Percentiles rank a stretch among this genome's conserved stretches.
phyloP scores from a whole-genome alignment of 2,329 filamentous ascomycete species.

The Alternaria sp. region DNA sequence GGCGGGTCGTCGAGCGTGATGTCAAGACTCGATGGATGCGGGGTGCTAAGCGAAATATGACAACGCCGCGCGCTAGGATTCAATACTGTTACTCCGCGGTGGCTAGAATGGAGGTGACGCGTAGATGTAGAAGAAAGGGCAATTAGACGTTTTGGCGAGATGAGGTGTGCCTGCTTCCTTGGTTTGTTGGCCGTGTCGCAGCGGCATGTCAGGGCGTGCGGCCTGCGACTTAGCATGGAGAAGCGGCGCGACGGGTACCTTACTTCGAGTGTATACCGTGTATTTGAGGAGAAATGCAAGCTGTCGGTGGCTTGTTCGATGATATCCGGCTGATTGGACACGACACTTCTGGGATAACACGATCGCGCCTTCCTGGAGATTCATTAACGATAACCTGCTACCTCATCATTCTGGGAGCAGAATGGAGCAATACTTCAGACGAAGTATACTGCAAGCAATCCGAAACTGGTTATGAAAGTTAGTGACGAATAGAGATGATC shows the following conservation, averaged over 20 bases:
- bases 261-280: neutral
- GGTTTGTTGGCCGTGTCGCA: neutral
- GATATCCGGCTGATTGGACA: neutral
- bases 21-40: constrained; percentile 18
- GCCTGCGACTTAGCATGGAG: neutral
- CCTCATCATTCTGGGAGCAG: neutral
- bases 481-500: neutral
- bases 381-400: neutral
- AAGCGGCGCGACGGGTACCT: neutral
- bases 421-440: neutral
- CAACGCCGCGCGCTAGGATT: constrained; percentile 19
- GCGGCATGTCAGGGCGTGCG: constrained; percentile 12
- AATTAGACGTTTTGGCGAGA: neutral
- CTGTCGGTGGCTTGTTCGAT: neutral
- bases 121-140: neutral
- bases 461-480: neutral
- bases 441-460: neutral
- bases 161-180: neutral
- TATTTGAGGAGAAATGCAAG: neutral
- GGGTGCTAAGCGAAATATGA: constrained; percentile 18
- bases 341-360: neutral
- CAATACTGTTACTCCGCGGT: neutral
- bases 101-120: neutral
- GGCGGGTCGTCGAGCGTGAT: constrained; percentile 12
- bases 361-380: neutral